Evolutionary conservation across 768 basidiomycete species (phyloP), one percentile per base, ranked within the genome.

Genomic region (Suillus paluster): DNA sequence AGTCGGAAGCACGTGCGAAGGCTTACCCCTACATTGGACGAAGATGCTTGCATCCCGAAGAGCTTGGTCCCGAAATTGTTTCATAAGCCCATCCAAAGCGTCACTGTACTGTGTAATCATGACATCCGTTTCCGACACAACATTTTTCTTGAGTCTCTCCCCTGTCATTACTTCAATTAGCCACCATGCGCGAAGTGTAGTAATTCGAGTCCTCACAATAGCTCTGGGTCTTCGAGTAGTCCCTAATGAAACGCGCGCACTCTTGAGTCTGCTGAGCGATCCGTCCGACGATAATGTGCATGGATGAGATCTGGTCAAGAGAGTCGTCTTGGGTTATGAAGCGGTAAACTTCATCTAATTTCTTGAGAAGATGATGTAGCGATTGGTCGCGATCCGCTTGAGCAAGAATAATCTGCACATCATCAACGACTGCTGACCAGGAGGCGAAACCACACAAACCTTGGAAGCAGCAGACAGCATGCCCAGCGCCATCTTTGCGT

Each of bases 221-320:
- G 30, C 54, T 67, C 54, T 67, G 67, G 9, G 61, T 68, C 42
- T 61, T 63, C 21, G 70, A 65, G 59, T 74, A 74, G n/a, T 68
- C 67, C 7, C 61, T 65, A 27, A 74, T 73, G 52, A 74, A 74
- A 58, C 69, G 64, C 0, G 65, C 72, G 49, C 73, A 74, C 44
- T 74, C 73, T 11, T 57, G 65, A 3, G 68, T 68, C 60, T 73
- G 69, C 21, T 66, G 58, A 0, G 64, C 57, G 34, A 73, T 60
- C 3, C 44, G 25, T 27, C 27, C 39, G 6, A 41, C 21, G 30
- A 56, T 54, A 8, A 4, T 17, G 12, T 33, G 23, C 14, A 41
- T 5, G 14, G 34, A 38, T 15, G 61, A 33, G 21, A 62, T 52
- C 27, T 56, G 17, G 2, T 5, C 5, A 14, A 57, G 34, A 39